A percentile compares a stretch with the other conserved stretches of the same genome.
Conservation (phyloP, 2,329 filamentous ascomycete genomes). For the Ophiocordyceps camponoti-floridani region DNA sequence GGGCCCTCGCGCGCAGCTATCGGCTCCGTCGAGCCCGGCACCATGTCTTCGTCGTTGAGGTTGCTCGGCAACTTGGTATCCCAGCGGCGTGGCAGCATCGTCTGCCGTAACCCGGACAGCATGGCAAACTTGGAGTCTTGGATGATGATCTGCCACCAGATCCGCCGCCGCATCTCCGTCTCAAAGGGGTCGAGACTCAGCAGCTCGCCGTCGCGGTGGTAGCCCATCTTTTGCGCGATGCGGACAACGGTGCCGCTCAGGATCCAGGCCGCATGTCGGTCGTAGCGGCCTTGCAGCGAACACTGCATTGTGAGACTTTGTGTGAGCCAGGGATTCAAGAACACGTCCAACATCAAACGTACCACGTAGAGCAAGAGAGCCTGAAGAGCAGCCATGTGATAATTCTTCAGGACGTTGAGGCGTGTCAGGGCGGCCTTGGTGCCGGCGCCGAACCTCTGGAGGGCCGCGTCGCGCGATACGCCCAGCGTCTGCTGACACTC, state of each 20-base stretch:
- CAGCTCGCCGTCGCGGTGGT: constrained; percentile 41
- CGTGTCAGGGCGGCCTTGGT: constrained; percentile 30
- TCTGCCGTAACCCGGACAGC: constrained; percentile 36
- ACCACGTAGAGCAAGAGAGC: constrained; percentile 41
- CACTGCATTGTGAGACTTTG: constrained; percentile 16
- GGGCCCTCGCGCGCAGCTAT: constrained; percentile 34
- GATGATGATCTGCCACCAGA: constrained; percentile 49
- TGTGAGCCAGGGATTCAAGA: background rate
- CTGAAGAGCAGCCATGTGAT: constrained; percentile 40
- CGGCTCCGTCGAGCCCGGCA: constrained; percentile 31
- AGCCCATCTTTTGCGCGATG: constrained; percentile 49
- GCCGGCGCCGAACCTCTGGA: constrained; percentile 32
- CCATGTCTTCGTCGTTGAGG: constrained; percentile 40
- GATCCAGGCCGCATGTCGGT: constrained; percentile 41
- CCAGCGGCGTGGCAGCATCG: constrained; percentile 32
- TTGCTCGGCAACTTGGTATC: constrained; percentile 38
- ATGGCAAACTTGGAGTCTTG: constrained; percentile 39
- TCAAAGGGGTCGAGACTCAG: constrained; percentile 43
- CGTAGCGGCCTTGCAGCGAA: constrained; percentile 38
- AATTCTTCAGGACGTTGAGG: constrained; percentile 38
- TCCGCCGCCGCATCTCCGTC: constrained; percentile 46
- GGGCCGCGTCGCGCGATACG: constrained; percentile 27
- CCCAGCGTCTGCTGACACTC: constrained; percentile 38
- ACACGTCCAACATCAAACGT: constrained; percentile 3
- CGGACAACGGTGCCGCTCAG: constrained; percentile 42